These are phyloP conservation scores for Populus hybrid DNA, from an alignment of 441 rosid genomes.

Conservation along the genomic window DNA sequence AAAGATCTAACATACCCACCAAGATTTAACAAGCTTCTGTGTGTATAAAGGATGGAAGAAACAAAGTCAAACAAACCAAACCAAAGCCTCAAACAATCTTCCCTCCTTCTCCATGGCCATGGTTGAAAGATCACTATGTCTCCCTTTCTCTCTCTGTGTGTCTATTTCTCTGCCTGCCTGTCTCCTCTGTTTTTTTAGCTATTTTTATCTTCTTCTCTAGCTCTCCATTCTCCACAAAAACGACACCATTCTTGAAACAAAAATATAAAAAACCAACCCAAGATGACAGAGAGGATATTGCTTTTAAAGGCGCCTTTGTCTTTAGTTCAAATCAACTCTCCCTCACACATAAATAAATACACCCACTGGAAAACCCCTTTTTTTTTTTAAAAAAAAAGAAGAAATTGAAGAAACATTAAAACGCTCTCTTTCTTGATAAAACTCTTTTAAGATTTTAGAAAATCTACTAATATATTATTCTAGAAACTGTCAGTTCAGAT, in stretches of 20 bases:
- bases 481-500: slow-evolving; percentile 4
- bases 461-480: background rate
- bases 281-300: slow-evolving; percentile 46
- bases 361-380: background rate
- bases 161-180: background rate
- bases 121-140: slow-evolving; percentile 16
- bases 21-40: slow-evolving; percentile 14
- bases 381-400: background rate
- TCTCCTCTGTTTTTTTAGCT: slow-evolving; percentile 7
- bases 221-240: slow-evolving; percentile 23
- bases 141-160: background rate
- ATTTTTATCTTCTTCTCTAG: slow-evolving; percentile 14
- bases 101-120: slow-evolving; percentile 26
- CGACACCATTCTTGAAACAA: slow-evolving; percentile 15
- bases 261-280: background rate
- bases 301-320: slow-evolving; percentile 52
- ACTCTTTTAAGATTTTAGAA: background rate
- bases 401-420: background rate
- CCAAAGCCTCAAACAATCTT: slow-evolving; percentile 15
- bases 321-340: slow-evolving; percentile 43
- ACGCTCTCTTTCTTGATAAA: no score
- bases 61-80: slow-evolving; percentile 23
- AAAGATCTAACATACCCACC: slow-evolving; percentile 29
- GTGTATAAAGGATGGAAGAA: slow-evolving; percentile 12
- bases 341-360: background rate